A percentile compares a stretch with the other conserved stretches of the same genome.
phyloP scores from a whole-genome alignment of 2,329 filamentous ascomycete species.

The Fusarium caatingaense region DNA sequence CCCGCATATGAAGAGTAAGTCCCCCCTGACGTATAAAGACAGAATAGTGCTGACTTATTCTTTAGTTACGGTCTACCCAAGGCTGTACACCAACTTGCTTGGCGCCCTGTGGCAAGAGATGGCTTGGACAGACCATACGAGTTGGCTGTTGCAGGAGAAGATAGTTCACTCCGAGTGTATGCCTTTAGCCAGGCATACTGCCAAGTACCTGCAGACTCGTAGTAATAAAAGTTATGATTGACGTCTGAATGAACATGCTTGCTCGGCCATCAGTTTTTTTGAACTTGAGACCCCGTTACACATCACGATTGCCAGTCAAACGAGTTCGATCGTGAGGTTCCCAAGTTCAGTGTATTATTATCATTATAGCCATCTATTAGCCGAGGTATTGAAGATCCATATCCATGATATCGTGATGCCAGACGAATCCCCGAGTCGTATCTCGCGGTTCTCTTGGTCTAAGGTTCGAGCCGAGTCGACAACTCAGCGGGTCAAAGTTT shows the following conservation, averaged over 20 bases:
- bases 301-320: background rate
- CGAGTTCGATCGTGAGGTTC: background rate
- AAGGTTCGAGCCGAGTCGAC: background rate
- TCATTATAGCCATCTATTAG: constrained; percentile 39
- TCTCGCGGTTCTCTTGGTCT: background rate
- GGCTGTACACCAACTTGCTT: constrained; percentile 74
- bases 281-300: background rate
- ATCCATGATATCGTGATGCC: constrained; percentile 37
- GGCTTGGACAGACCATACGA: constrained; percentile 50
- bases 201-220: constrained; percentile 27
- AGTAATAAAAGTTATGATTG: constrained; percentile 29
- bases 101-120: constrained; percentile 65
- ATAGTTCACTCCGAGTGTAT: constrained; percentile 70
- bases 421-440: constrained; percentile 6
- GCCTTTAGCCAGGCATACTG: constrained; percentile 52
- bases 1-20: constrained; percentile 56
- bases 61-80: constrained; percentile 64
- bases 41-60: constrained; percentile 22
- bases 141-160: constrained; percentile 69
- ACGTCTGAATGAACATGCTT: background rate
- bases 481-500: background rate
- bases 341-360: constrained; percentile 29
- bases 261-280: background rate
- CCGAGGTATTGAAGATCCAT: constrained; percentile 31
- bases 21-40: background rate